Percentiles rank a stretch among this genome's conserved stretches.
Conservation (phyloP, 306 rosid genomes). For the Cucumis melo region DNA sequence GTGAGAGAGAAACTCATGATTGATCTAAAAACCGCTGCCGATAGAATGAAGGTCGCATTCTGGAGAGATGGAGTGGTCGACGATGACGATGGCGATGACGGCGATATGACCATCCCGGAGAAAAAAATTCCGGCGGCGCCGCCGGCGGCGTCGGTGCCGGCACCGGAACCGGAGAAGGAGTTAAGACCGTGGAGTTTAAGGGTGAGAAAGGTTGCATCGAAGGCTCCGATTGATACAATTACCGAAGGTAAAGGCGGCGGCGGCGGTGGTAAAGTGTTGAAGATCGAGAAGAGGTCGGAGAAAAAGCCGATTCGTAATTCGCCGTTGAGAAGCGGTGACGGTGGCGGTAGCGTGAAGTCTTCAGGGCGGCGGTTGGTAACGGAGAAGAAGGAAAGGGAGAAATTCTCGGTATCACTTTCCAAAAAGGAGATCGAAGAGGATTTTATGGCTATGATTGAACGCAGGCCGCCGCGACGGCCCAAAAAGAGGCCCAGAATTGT, state of each 20-base stretch:
- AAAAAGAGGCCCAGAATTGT: slow-evolving; percentile 38
- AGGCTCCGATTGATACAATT: slow-evolving; percentile 26
- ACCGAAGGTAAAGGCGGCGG: background rate
- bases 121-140: background rate
- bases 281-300: slow-evolving; percentile 35
- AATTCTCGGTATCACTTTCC: slow-evolving; percentile 31
- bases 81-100: background rate
- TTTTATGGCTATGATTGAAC: slow-evolving; percentile 45
- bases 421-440: slow-evolving; percentile 70
- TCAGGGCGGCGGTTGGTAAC: slow-evolving; percentile 27
- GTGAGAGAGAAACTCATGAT: slow-evolving; percentile 66
- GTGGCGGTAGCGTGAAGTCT: slow-evolving; percentile 26
- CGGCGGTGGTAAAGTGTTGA: slow-evolving; percentile 18
- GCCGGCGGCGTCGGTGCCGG: background rate
- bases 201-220: slow-evolving; percentile 39
- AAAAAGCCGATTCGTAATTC: slow-evolving; percentile 13
- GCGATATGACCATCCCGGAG: slow-evolving; percentile 5
- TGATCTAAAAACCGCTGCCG: slow-evolving; percentile 69
- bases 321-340: slow-evolving; percentile 29
- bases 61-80: slow-evolving; percentile 27
- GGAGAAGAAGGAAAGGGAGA: slow-evolving; percentile 32
- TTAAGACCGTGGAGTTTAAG: slow-evolving; percentile 68
- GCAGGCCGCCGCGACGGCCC: slow-evolving; percentile 53
- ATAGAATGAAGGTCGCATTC: slow-evolving; percentile 52
- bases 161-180: background rate